These are phyloP conservation scores for Phytophthora hybrid DNA, from an alignment of 352 stramenopile genomes.

Conservation along the genomic window DNA sequence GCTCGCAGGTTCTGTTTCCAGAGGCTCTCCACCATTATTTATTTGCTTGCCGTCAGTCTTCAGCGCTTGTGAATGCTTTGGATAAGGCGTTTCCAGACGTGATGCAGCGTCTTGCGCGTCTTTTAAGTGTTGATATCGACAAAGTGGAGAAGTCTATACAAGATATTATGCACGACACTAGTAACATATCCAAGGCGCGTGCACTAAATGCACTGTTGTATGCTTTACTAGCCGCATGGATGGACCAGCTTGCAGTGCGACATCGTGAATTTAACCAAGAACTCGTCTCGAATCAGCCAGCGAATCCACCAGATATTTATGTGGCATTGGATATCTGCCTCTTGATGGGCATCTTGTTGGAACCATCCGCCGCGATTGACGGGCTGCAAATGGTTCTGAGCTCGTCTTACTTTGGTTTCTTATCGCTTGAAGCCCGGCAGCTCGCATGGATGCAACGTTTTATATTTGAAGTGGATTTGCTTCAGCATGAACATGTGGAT, in stretches of 20 bases:
- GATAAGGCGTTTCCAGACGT: conserved; percentile 43
- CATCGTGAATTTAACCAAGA: conserved; percentile 1
- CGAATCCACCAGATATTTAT: conserved; percentile 39
- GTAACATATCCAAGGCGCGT: conserved; percentile 43
- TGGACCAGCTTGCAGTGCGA: conserved; percentile 41
- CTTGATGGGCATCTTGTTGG: conserved; percentile 52
- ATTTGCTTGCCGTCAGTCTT: conserved; percentile 35
- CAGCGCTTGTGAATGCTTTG: conserved; percentile 35
- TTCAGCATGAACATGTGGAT: conserved; percentile 23
- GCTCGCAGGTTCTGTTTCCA: conserved; percentile 27
- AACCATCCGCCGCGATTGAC: conserved; percentile 47
- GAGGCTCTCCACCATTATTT: conserved; percentile 51
- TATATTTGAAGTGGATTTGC: conserved; percentile 47
- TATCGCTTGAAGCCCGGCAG: conserved; percentile 47
- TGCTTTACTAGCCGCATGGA: conserved; percentile 48
- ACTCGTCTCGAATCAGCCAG: not conserved
- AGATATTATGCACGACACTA: conserved; percentile 39
- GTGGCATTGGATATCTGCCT: conserved; percentile 55
- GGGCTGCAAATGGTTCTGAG: conserved; percentile 48
- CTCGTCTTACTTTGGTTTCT: conserved; percentile 40
- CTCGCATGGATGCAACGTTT: conserved; percentile 60
- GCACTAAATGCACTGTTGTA: conserved; percentile 46
- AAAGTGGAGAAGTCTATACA: conserved; percentile 36
- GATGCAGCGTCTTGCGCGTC: conserved; percentile 39
- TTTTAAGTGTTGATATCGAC: conserved; percentile 34